These are phyloP conservation scores for Aspergillus japonicus DNA, from an alignment of 2,329 filamentous ascomycete genomes.

Conservation along the genomic window DNA sequence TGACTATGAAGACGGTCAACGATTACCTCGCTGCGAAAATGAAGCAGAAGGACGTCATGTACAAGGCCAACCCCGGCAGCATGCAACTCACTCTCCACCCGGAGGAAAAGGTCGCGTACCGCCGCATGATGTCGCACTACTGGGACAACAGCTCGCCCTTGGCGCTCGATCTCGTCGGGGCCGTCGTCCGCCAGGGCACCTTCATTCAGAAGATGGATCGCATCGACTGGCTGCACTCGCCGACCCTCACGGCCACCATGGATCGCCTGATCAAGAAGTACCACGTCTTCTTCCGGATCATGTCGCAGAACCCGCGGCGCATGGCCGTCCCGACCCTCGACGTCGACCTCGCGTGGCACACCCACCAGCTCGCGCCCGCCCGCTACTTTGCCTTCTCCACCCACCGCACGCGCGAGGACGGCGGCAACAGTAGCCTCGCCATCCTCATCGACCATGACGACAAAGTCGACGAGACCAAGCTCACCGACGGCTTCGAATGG, in stretches of 20 bases:
- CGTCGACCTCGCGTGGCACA: conserved; percentile 56
- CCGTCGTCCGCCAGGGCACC: conserved; percentile 44
- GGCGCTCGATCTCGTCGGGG: conserved; percentile 42
- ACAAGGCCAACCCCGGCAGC: conserved; percentile 38
- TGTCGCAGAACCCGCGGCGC: conserved; percentile 33
- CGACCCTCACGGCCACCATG: conserved; percentile 64
- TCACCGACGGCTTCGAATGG: conserved; percentile 68
- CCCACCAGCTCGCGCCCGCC: conserved; percentile 68
- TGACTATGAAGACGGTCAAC: conserved; percentile 54
- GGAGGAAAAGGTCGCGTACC: conserved; percentile 32
- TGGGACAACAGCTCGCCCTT: conserved; percentile 44
- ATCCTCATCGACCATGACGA: conserved; percentile 80
- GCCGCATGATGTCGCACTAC: conserved; percentile 46
- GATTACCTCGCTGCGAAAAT: conserved; percentile 51
- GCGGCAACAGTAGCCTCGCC: neutral
- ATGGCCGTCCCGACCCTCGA: conserved; percentile 40
- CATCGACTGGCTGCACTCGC: conserved; percentile 76
- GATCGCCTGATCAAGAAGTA: conserved; percentile 59
- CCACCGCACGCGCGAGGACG: conserved; percentile 29
- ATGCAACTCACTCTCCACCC: conserved; percentile 9
- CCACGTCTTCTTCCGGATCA: conserved; percentile 46
- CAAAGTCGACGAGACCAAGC: conserved; percentile 68
- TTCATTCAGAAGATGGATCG: conserved; percentile 63
- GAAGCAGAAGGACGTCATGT: conserved; percentile 37
- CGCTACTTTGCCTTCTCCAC: conserved; percentile 63